phyloP scores from a whole-genome alignment of 2,329 filamentous ascomycete species.

The Cladophialophora bantiana region DNA sequence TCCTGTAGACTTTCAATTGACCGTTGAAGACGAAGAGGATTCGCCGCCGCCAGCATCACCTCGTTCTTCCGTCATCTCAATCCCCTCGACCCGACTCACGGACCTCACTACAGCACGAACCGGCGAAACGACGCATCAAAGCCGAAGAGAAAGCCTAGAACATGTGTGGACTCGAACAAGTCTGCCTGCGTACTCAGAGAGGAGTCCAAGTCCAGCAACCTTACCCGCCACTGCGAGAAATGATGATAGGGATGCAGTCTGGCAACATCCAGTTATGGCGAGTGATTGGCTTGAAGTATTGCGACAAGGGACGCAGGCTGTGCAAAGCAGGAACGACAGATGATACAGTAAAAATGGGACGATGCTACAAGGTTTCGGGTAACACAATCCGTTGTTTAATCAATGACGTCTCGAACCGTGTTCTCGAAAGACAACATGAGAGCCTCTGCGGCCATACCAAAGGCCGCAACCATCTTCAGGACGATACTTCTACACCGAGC shows the following conservation, averaged over 20 bases:
- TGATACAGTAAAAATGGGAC: neutral
- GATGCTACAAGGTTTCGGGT: neutral
- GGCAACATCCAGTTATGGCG: conserved; percentile 34
- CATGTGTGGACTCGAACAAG: conserved; percentile 21
- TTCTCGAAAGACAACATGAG: neutral
- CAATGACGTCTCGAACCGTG: neutral
- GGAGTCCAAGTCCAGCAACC: conserved; percentile 28
- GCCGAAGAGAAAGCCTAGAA: conserved; percentile 25
- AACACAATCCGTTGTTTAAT: neutral
- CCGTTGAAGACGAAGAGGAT: conserved; percentile 14
- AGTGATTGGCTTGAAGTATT: conserved; percentile 31
- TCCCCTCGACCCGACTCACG: conserved; percentile 38
- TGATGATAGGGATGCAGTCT: conserved; percentile 63
- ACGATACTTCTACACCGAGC: neutral
- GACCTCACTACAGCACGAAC: conserved; percentile 35
- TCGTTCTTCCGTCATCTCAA: conserved; percentile 35
- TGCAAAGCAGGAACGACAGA: neutral
- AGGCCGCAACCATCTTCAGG: neutral
- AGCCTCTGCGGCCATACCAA: neutral
- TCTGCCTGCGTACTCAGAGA: conserved; percentile 31
- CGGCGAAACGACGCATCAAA: conserved; percentile 27
- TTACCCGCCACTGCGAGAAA: conserved; percentile 41
- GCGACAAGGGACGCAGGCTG: conserved; percentile 17
- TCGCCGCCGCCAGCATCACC: conserved; percentile 31
- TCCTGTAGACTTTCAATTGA: conserved; percentile 15